These are phyloP conservation scores for Gossypium turneri DNA, from an alignment of 345 rosid genomes.

Conservation along the genomic window DNA sequence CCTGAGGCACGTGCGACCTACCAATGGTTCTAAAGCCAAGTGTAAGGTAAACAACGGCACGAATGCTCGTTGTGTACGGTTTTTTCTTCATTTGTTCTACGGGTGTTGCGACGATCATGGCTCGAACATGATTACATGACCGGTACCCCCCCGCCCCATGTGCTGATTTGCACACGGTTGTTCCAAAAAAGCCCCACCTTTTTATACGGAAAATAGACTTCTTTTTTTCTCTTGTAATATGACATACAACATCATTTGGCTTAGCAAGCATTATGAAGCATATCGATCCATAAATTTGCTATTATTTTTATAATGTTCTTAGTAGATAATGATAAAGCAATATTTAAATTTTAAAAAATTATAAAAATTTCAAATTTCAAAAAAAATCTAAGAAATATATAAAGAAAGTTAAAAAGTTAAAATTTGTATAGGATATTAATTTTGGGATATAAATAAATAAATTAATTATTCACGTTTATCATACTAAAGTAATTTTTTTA, in stretches of 20 bases:
- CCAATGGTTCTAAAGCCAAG: slow-evolving; percentile 25
- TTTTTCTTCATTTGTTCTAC: background rate
- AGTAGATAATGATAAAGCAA: no score
- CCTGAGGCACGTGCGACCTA: background rate
- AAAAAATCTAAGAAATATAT: no score
- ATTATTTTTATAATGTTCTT: no score
- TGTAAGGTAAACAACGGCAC: slow-evolving; percentile 23
- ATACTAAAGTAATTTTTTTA: no score
- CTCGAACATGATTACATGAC: slow-evolving; percentile 35
- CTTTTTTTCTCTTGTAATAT: background rate
- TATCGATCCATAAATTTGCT: no score
- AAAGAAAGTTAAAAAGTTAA: no score
- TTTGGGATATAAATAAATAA: no score
- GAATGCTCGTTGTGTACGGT: slow-evolving; percentile 7
- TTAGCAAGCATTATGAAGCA: background rate
- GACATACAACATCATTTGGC: background rate
- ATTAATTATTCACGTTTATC: no score
- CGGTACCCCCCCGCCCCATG: slow-evolving; percentile 20
- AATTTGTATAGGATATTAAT: no score
- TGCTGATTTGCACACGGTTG: slow-evolving; percentile 17
- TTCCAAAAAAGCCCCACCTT: slow-evolving; percentile 1
- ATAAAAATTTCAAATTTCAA: no score
- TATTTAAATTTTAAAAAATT: no score
- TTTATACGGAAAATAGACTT: background rate
- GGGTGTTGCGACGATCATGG: slow-evolving; percentile 7